These are phyloP conservation scores for Elsinoe necatrix DNA, from an alignment of 2,329 filamentous ascomycete genomes.

Conservation along the genomic window DNA sequence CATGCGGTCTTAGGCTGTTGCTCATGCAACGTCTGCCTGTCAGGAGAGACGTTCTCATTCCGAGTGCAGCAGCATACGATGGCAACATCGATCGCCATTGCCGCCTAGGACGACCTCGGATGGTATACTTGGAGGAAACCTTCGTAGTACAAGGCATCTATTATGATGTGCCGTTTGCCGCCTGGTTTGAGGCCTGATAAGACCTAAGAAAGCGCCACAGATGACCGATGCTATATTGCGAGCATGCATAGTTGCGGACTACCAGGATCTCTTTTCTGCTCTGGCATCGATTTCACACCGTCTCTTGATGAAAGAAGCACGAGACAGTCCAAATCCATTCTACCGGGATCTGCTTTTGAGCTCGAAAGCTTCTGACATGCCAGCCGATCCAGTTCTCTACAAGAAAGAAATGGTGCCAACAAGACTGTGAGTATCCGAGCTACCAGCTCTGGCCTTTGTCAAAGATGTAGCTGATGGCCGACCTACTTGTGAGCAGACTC, in stretches of 20 bases:
- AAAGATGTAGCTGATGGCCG: not conserved
- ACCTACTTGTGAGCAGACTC: not conserved
- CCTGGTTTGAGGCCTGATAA: conserved; percentile 26
- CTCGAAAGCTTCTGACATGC: no score
- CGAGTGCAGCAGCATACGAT: conserved; percentile 32
- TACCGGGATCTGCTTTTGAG: not conserved
- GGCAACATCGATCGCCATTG: conserved; percentile 36
- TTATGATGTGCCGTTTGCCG: conserved; percentile 32
- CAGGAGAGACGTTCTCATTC: conserved; percentile 34
- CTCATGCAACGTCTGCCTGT: conserved; percentile 27
- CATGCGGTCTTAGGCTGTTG: conserved; percentile 19
- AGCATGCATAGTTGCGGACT: conserved; percentile 19
- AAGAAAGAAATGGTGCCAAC: not conserved
- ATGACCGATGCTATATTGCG: conserved; percentile 19
- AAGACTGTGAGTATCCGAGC: not conserved
- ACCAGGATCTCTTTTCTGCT: conserved; percentile 18
- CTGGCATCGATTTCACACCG: not conserved
- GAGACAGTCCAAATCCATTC: not conserved
- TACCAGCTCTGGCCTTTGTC: not conserved
- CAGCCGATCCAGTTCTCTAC: no score
- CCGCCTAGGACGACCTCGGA: conserved; percentile 28
- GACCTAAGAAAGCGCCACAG: conserved; percentile 12
- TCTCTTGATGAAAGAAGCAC: not conserved
- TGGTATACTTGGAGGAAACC: conserved; percentile 23
- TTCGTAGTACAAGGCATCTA: conserved; percentile 32